Percentiles rank a stretch among this genome's conserved stretches.
phyloP scores from a whole-genome alignment of 345 rosid species.

The Cochlearia excelsa region DNA sequence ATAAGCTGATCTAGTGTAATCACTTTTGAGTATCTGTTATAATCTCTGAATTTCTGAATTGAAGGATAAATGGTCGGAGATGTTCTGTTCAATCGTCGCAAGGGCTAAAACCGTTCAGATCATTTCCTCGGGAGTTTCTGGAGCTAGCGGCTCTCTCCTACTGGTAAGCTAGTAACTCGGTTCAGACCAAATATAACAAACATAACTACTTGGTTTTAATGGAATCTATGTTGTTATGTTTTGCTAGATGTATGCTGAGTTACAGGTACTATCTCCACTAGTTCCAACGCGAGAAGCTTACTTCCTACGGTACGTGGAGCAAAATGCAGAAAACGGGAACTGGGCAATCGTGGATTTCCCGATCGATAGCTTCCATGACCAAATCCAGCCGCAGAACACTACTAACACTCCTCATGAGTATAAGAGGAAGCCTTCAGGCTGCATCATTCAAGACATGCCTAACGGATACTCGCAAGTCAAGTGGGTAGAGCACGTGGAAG shows the following conservation, averaged over 20 bases:
- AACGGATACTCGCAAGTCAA: constrained; percentile 93
- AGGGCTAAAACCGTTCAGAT: constrained; percentile 79
- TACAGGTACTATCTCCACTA: constrained; percentile 77
- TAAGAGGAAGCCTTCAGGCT: constrained; percentile 78
- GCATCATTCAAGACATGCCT: constrained; percentile 92
- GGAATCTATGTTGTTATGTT: constrained; percentile 1
- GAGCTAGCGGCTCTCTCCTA: constrained; percentile 76
- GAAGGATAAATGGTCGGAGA: constrained; percentile 84
- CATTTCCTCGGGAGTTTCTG: constrained; percentile 54
- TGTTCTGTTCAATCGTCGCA: constrained; percentile 88
- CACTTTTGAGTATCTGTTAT: neutral
- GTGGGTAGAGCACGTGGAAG: constrained; percentile 88
- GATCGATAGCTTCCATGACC: constrained; percentile 55
- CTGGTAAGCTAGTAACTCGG: constrained; percentile 47
- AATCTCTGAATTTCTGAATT: neutral
- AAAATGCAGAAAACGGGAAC: constrained; percentile 55
- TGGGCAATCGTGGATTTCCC: constrained; percentile 93
- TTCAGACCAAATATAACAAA: neutral
- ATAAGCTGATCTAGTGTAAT: too few species aligned
- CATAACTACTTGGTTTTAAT: too few species aligned
- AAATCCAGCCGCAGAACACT: constrained; percentile 34
- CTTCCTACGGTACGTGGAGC: constrained; percentile 81
- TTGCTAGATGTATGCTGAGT: constrained; percentile 78
- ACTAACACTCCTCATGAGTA: constrained; percentile 45
- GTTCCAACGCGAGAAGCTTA: constrained; percentile 80